These are phyloP conservation scores for Gastrolobium bilobum DNA, from an alignment of 306 rosid genomes.

Conservation along the genomic window DNA sequence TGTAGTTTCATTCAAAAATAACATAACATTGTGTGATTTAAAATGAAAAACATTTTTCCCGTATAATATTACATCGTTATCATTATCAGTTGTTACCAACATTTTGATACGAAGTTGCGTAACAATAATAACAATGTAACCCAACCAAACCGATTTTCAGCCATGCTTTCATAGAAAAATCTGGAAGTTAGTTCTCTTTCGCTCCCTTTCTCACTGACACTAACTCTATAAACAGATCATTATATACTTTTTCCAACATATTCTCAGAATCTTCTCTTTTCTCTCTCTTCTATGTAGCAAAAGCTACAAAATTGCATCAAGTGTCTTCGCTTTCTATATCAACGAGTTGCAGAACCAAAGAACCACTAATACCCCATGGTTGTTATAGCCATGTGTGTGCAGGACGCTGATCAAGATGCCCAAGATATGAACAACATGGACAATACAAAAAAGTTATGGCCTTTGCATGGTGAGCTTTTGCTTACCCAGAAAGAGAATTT, in stretches of 20 bases:
- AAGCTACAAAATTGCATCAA: conserved; percentile 20
- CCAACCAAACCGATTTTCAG: conserved; percentile 51
- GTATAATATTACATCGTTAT: too few species aligned
- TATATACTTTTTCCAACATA: conserved; percentile 46
- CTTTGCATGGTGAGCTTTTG: conserved; percentile 56
- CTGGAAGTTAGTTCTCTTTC: conserved; percentile 34
- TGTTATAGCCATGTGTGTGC: conserved; percentile 64
- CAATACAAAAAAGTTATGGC: conserved; percentile 51
- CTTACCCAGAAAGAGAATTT: conserved; percentile 56
- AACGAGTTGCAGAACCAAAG: conserved; percentile 41
- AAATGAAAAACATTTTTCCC: too few species aligned
- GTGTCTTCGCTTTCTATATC: conserved; percentile 43
- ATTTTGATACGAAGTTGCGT: not conserved
- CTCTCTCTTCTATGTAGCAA: not conserved
- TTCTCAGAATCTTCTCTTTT: conserved; percentile 60
- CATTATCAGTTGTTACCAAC: too few species aligned
- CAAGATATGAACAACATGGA: conserved; percentile 47
- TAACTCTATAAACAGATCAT: conserved; percentile 15
- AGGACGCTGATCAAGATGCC: conserved; percentile 60
- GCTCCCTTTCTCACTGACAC: not conserved
- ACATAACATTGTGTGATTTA: too few species aligned
- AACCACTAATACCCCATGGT: conserved; percentile 41
- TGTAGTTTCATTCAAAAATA: too few species aligned
- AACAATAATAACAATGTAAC: not conserved
- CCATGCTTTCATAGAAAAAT: conserved; percentile 60